Evolutionary conservation across 352 stramenopile species (phyloP).

Genomic region (Pythium aphanidermatum): DNA sequence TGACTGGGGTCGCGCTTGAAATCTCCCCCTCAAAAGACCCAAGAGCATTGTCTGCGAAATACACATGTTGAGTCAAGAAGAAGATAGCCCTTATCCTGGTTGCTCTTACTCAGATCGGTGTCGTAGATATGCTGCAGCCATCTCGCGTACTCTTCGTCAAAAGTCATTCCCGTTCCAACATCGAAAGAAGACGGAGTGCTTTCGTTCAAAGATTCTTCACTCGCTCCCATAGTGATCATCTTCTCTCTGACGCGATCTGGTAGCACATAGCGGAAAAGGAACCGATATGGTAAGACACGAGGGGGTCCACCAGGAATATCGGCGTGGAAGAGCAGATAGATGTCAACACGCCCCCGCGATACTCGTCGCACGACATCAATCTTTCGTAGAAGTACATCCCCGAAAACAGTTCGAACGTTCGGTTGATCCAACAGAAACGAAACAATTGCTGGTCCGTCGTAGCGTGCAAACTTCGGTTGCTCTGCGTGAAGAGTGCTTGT

Average conservation of each 20-base stretch:
- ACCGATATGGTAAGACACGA: constrained; percentile 58
- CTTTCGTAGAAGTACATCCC: constrained; percentile 77
- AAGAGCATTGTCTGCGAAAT: constrained; percentile 21
- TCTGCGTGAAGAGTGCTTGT: constrained; percentile 1
- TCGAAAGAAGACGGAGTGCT: constrained; percentile 63
- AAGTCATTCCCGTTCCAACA: constrained; percentile 52
- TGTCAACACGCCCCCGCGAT: constrained; percentile 42
- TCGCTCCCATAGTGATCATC: constrained; percentile 64
- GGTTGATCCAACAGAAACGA: constrained; percentile 59
- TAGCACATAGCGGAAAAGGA: constrained; percentile 75
- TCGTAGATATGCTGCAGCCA: constrained; percentile 86
- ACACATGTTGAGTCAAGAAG: background rate
- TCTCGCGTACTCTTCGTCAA: constrained; percentile 83
- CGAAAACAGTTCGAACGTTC: constrained; percentile 67
- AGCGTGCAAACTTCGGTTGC: constrained; percentile 47
- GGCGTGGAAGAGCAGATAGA: constrained; percentile 78
- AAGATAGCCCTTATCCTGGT: background rate
- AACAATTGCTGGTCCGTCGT: constrained; percentile 60
- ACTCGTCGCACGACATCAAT: constrained; percentile 70
- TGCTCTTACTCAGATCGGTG: constrained; percentile 64
- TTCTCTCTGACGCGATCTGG: constrained; percentile 52
- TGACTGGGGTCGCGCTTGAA: constrained; percentile 9
- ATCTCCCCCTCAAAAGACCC: constrained; percentile 24
- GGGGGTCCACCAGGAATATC: constrained; percentile 33
- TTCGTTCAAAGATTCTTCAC: constrained; percentile 59